These are phyloP conservation scores for Phtheirospermum japonicum DNA, from an alignment of 257 asterid species.

Conservation along the genomic window DNA sequence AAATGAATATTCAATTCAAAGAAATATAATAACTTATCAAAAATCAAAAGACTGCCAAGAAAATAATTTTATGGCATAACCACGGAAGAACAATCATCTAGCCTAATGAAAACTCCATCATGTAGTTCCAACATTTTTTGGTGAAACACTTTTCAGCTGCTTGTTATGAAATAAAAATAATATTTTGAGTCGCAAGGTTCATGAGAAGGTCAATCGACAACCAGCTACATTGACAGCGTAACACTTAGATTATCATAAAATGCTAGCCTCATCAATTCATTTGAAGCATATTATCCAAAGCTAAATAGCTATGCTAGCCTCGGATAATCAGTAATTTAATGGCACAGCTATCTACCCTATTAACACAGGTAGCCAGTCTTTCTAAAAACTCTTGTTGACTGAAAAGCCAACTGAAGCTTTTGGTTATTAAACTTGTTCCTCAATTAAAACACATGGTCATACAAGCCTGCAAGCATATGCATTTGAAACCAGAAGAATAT, in stretches of 20 bases:
- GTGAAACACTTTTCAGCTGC: background rate
- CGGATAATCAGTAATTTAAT: too few relatives aligned
- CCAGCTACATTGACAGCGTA: background rate
- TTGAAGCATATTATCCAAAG: slow-evolving; percentile 9
- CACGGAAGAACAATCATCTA: slow-evolving; percentile 3
- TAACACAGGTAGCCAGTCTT: slow-evolving; percentile 1
- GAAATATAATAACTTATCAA: background rate
- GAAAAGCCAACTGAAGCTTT: too few relatives aligned
- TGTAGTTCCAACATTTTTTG: background rate
- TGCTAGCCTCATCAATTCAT: slow-evolving; percentile 13
- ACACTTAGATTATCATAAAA: background rate
- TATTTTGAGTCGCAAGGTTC: background rate
- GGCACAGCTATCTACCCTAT: too few relatives aligned
- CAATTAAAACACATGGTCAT: background rate
- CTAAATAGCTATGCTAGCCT: slow-evolving; percentile 8
- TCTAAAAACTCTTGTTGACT: slow-evolving; percentile 7
- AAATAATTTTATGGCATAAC: too few relatives aligned
- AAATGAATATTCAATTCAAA: background rate
- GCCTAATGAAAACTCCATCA: too few relatives aligned
- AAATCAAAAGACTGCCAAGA: too few relatives aligned
- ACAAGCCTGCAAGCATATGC: background rate
- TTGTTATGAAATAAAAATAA: background rate
- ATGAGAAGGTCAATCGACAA: background rate
- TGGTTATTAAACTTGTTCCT: slow-evolving; percentile 9
- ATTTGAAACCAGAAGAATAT: too few relatives aligned